These are phyloP conservation scores for Trichoderma sp. DNA, from an alignment of 2,329 filamentous ascomycete species.

Conservation along the genomic window DNA sequence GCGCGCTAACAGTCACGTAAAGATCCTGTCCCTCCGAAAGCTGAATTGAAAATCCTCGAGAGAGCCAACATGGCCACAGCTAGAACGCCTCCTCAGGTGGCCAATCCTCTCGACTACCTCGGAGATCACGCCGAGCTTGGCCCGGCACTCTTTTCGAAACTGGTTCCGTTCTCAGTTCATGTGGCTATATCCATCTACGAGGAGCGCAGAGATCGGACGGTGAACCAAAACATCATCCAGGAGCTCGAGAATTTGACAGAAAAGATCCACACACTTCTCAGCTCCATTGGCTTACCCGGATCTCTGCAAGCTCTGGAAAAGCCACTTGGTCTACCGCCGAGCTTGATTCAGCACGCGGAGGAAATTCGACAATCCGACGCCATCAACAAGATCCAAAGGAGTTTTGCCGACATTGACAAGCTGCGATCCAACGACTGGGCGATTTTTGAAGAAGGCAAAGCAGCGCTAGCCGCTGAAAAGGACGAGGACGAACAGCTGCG, in stretches of 20 bases:
- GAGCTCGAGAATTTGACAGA: slow-evolving; percentile 80
- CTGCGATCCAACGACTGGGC: slow-evolving; percentile 76
- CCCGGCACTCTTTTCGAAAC: slow-evolving; percentile 78
- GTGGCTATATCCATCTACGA: slow-evolving; percentile 94
- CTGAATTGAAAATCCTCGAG: slow-evolving; percentile 81
- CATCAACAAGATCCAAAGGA: slow-evolving; percentile 70
- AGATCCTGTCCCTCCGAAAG: slow-evolving; percentile 80
- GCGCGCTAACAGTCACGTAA: slow-evolving; percentile 54
- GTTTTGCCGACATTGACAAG: slow-evolving; percentile 86
- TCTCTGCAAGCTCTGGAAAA: slow-evolving; percentile 94
- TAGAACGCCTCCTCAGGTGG: slow-evolving; percentile 76
- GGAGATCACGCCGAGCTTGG: slow-evolving; percentile 80
- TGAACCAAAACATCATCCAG: slow-evolving; percentile 83
- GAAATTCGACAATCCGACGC: slow-evolving; percentile 91
- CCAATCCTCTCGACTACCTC: slow-evolving; percentile 74
- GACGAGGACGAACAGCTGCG: slow-evolving; percentile 78
- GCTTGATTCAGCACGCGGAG: slow-evolving; percentile 83
- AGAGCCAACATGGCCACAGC: slow-evolving; percentile 84
- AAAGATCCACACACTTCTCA: slow-evolving; percentile 73
- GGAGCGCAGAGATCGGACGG: slow-evolving; percentile 82
- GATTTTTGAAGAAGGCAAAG: slow-evolving; percentile 79
- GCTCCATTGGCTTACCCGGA: slow-evolving; percentile 83
- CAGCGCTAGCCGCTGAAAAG: slow-evolving; percentile 73
- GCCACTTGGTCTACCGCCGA: slow-evolving; percentile 83
- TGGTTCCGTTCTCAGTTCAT: slow-evolving; percentile 95